Percentiles rank a stretch among this genome's conserved stretches.
Conservation (phyloP, 148 eudicot species). For the Rhododendron vialii region DNA sequence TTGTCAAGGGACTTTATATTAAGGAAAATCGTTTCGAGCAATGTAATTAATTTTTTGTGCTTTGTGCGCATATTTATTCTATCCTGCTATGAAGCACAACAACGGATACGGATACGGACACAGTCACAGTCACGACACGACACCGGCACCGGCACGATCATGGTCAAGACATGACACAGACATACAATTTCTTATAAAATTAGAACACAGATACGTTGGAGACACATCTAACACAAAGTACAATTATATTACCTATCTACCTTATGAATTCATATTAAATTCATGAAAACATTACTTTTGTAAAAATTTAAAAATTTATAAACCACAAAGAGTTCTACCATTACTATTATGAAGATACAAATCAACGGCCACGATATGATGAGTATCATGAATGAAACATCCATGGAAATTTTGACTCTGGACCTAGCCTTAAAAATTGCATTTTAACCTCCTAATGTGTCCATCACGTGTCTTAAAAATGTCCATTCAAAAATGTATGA, state of each 20-base stretch:
- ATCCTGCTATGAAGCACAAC: neutral
- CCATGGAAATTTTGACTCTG: neutral
- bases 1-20: neutral
- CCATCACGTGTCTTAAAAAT: neutral
- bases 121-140: neutral
- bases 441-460: neutral
- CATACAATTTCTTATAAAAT: neutral
- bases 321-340: neutral
- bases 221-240: neutral
- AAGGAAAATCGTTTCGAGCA: conserved; percentile 28
- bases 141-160: neutral
- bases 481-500: neutral
- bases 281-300: neutral
- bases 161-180: neutral
- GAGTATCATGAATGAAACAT: neutral
- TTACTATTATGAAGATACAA: neutral
- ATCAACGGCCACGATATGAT: neutral
- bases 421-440: neutral
- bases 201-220: neutral
- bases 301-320: no score
- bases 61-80: conserved; percentile 16
- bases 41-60: conserved; percentile 18
- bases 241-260: neutral
- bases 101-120: neutral
- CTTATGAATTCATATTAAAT: neutral